These are phyloP conservation scores for Paracoccidioides brasiliensis DNA, from an alignment of 2,329 filamentous ascomycete species.

Conservation along the genomic window DNA sequence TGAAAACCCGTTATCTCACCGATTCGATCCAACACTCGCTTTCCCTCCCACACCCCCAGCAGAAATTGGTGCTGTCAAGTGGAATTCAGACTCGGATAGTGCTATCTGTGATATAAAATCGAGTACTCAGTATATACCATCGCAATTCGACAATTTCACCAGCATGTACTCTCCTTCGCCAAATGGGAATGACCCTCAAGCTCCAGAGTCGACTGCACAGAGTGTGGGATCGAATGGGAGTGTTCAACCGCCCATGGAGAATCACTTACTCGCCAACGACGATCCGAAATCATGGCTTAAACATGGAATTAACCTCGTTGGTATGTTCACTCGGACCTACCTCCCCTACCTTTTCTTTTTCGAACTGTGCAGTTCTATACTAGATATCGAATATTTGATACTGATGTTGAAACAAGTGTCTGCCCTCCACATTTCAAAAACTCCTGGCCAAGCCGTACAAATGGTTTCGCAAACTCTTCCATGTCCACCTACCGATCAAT, in stretches of 20 bases:
- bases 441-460: constrained; percentile 32
- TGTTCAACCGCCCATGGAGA: neutral
- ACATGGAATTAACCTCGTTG: constrained; percentile 3
- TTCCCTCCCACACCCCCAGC: constrained; percentile 25
- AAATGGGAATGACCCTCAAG: neutral
- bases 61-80: constrained; percentile 26
- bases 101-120: constrained; percentile 11
- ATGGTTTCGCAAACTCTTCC: constrained; percentile 49
- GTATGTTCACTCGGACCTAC: neutral
- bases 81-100: constrained; percentile 23
- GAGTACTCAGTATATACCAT: neutral
- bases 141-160: neutral
- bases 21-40: neutral
- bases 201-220: neutral
- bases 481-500: constrained; percentile 36
- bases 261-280: neutral
- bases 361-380: neutral
- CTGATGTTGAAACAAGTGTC: constrained; percentile 19
- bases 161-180: neutral
- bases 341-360: neutral
- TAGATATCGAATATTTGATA: neutral
- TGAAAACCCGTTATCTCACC: neutral
- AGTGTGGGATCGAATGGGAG: neutral
- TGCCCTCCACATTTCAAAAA: constrained; percentile 26
- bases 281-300: constrained; percentile 2